Conservation (phyloP, 164 flowering plant species). For the Aristolochia californica region DNA sequence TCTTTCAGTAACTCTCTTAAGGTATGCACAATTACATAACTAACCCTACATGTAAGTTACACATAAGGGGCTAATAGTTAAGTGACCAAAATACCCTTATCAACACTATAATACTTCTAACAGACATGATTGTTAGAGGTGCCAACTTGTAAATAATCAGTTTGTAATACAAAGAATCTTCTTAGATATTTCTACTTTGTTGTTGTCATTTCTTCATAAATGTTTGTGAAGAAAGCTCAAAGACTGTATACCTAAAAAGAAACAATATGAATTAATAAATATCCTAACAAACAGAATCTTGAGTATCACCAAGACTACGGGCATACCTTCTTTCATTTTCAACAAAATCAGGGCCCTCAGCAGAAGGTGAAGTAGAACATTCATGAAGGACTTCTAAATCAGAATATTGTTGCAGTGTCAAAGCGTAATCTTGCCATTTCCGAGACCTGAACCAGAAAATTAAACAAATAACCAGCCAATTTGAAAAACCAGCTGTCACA, state of each 20-base stretch:
- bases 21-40: no score
- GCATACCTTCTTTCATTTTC: constrained; percentile 56
- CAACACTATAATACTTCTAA: no score
- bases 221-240: neutral
- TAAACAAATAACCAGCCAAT: no score
- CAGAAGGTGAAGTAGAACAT: constrained; percentile 82
- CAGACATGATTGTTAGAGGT: no score
- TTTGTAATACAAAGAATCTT: neutral
- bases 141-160: no score
- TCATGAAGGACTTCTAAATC: constrained; percentile 52
- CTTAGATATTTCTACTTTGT: neutral
- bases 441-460: constrained; percentile 29
- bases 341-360: constrained; percentile 84
- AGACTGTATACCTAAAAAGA: no score
- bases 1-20: no score
- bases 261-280: neutral
- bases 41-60: no score
- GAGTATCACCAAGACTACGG: neutral
- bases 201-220: neutral
- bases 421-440: constrained; percentile 24
- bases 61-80: no score
- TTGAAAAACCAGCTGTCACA: no score
- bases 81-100: no score
- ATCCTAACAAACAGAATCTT: neutral
- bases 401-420: constrained; percentile 30